Percentiles rank a stretch among this genome's conserved stretches.
Conservation (phyloP, 768 basidiomycete species). For the Dendrothele bispora region DNA sequence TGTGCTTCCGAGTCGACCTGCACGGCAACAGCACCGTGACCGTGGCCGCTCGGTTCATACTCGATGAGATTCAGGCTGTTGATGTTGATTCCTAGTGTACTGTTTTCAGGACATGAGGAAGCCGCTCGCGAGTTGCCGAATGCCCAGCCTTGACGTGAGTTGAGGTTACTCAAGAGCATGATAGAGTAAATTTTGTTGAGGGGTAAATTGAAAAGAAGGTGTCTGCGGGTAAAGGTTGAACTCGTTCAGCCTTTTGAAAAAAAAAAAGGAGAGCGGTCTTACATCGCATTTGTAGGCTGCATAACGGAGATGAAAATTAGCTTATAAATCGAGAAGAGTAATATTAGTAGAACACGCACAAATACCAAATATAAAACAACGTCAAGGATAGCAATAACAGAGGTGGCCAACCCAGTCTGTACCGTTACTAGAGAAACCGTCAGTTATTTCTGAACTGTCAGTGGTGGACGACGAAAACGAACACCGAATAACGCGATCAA, state of each 20-base stretch:
- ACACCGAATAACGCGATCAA: constrained; percentile 33
- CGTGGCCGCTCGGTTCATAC: no score
- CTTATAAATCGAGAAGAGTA: no score
- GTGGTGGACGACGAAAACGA: constrained; percentile 5
- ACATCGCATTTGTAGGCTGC: neutral
- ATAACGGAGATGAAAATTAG: neutral
- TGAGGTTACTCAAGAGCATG: constrained; percentile 24
- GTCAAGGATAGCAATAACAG: constrained; percentile 20
- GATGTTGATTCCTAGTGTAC: no score
- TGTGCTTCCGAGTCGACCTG: no score
- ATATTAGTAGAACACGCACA: neutral
- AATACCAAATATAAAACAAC: constrained; percentile 14
- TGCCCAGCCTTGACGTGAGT: constrained; percentile 10
- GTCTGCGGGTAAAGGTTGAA: constrained; percentile 5
- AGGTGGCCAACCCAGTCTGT: constrained; percentile 22
- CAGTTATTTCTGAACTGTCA: neutral
- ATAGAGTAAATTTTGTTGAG: constrained; percentile 28
- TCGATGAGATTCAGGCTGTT: no score
- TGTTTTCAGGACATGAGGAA: no score
- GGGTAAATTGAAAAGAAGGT: constrained; percentile 25
- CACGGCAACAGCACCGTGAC: no score
- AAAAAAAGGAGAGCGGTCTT: no score
- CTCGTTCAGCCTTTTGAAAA: constrained; percentile 12
- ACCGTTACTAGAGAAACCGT: constrained; percentile 19
- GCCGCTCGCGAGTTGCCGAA: no score